phyloP scores from a whole-genome alignment of 805 yeast genomes.

The Yarrowia sp. region DNA sequence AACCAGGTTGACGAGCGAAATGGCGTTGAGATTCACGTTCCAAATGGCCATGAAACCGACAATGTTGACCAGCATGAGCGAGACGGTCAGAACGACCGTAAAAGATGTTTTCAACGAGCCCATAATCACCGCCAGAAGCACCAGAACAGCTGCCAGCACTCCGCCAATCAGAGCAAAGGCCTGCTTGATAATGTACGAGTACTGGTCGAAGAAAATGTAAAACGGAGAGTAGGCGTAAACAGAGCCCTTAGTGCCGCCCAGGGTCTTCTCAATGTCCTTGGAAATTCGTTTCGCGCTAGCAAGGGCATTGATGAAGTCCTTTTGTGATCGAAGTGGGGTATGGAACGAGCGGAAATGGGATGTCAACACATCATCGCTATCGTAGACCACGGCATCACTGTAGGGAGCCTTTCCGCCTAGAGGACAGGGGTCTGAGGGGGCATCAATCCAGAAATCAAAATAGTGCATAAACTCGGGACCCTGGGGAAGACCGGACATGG shows the following conservation, averaged over 20 bases:
- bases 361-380: slow-evolving; percentile 46
- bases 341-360: slow-evolving; percentile 81
- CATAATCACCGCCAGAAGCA: slow-evolving; percentile 53
- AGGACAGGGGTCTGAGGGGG: slow-evolving; percentile 89
- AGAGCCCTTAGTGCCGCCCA: slow-evolving; percentile 42
- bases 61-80: slow-evolving; percentile 63
- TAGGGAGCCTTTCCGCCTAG: slow-evolving; percentile 95
- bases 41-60: slow-evolving; percentile 77
- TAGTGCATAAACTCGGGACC: slow-evolving; percentile 66
- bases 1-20: slow-evolving; percentile 79
- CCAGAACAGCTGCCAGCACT: slow-evolving; percentile 51
- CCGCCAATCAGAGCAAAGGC: slow-evolving; percentile 52
- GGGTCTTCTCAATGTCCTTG: slow-evolving; percentile 41
- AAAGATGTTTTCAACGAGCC: slow-evolving; percentile 65
- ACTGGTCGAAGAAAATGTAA: slow-evolving; percentile 90
- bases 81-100: slow-evolving; percentile 55
- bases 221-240: slow-evolving; percentile 91
- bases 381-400: slow-evolving; percentile 51
- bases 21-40: slow-evolving; percentile 79
- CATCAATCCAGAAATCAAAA: slow-evolving; percentile 75
- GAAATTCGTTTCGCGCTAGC: slow-evolving; percentile 66
- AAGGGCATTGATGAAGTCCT: slow-evolving; percentile 78
- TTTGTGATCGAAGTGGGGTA: slow-evolving; percentile 71
- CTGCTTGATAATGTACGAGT: slow-evolving; percentile 57
- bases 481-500: slow-evolving; percentile 82